A percentile compares a stretch with the other conserved stretches of the same genome.
Evolutionary conservation across 108 stramenopile genomes (phyloP).

Genomic region (Nannochloropsis oceanica): DNA sequence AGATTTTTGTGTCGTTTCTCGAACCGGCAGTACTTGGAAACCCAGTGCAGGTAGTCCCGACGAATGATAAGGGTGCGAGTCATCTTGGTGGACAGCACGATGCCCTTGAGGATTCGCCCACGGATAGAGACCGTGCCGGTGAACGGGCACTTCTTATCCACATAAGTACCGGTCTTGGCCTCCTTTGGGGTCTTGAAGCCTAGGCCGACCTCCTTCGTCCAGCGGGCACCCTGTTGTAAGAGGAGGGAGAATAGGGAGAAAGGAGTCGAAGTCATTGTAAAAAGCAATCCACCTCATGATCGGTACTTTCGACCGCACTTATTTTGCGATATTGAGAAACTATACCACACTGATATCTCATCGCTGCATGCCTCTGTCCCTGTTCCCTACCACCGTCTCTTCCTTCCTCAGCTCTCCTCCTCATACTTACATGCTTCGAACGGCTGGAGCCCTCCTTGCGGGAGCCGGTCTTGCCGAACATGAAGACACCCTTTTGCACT

Average conservation of each 20-base stretch:
- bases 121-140: slow-evolving; percentile 77
- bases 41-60: slow-evolving; percentile 98
- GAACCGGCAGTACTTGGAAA: slow-evolving; percentile 92
- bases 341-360: too few species aligned
- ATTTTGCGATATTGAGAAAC: too few species aligned
- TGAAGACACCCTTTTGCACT: slow-evolving; percentile 89
- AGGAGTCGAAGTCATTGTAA: neutral
- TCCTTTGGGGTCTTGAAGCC: slow-evolving; percentile 96
- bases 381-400: neutral
- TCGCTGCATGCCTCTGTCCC: too few species aligned
- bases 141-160: slow-evolving; percentile 99
- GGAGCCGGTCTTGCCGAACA: slow-evolving; percentile 67
- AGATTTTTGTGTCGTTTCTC: slow-evolving; percentile 99
- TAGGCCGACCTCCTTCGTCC: slow-evolving; percentile 83
- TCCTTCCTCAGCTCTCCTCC: slow-evolving; percentile 50
- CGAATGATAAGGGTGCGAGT: slow-evolving; percentile 95
- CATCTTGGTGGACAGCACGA: slow-evolving; percentile 99
- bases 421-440: slow-evolving; percentile 22
- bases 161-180: slow-evolving; percentile 88
- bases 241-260: neutral
- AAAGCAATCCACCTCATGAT: too few species aligned
- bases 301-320: too few species aligned
- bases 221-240: slow-evolving; percentile 65
- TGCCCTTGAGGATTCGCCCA: slow-evolving; percentile 85
- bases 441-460: neutral